Evolutionary conservation across 2,329 filamentous ascomycete genomes (phyloP).

Genomic region (Alternaria ventricosa): DNA sequence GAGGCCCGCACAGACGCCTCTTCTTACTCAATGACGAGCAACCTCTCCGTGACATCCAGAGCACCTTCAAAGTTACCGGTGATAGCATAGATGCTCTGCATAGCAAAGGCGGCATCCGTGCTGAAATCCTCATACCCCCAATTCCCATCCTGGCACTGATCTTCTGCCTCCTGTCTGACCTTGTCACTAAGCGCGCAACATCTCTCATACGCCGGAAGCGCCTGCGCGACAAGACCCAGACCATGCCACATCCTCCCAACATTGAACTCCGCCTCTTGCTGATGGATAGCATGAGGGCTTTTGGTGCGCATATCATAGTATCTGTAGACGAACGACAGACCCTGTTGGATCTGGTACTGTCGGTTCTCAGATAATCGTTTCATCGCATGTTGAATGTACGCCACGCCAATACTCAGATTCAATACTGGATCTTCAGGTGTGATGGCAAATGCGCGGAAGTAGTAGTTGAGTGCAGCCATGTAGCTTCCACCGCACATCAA

Average conservation of each 20-base stretch:
- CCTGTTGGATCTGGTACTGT: constrained; percentile 86
- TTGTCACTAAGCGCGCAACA: constrained; percentile 59
- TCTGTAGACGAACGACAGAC: constrained; percentile 77
- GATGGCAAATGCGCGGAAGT: constrained; percentile 70
- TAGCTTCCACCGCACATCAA: constrained; percentile 84
- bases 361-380: constrained; percentile 91
- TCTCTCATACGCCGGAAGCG: constrained; percentile 72
- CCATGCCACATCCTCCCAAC: constrained; percentile 77
- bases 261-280: constrained; percentile 84
- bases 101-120: constrained; percentile 75
- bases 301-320: constrained; percentile 70
- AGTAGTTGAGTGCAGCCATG: constrained; percentile 85
- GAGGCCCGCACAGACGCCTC: not conserved
- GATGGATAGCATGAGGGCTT: constrained; percentile 53
- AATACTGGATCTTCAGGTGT: constrained; percentile 79
- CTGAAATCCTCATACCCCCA: constrained; percentile 65
- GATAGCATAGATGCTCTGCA: constrained; percentile 71
- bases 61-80: constrained; percentile 69
- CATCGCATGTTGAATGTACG: constrained; percentile 86
- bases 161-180: constrained; percentile 40
- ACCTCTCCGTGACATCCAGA: constrained; percentile 65
- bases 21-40: constrained; percentile 51
- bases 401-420: constrained; percentile 74
- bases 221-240: constrained; percentile 74
- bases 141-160: constrained; percentile 36